Percentiles rank a stretch among this genome's conserved stretches.
These are phyloP conservation scores for Aspergillus sclerotialis DNA, from an alignment of 2,329 filamentous ascomycete species.

Conservation along the genomic window DNA sequence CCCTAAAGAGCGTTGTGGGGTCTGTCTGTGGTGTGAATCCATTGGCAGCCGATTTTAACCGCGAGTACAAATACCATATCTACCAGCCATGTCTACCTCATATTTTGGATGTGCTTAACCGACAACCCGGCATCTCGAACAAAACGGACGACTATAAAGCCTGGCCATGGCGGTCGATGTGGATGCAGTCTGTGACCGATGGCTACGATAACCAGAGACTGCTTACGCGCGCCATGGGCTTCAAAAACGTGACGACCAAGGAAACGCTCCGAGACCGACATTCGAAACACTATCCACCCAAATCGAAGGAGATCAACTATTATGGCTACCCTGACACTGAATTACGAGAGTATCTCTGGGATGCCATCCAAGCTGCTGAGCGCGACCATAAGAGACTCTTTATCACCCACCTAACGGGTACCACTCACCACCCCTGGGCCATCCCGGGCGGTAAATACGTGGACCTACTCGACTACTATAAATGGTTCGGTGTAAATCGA, in stretches of 20 bases:
- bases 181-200: slow-evolving; percentile 24
- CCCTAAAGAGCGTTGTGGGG: slow-evolving; percentile 37
- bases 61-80: slow-evolving; percentile 33
- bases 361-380: slow-evolving; percentile 25
- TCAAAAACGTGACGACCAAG: slow-evolving; percentile 13
- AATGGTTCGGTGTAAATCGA: slow-evolving; percentile 7
- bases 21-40: slow-evolving; percentile 36
- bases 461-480: neutral
- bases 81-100: slow-evolving; percentile 40
- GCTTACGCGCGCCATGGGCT: slow-evolving; percentile 19
- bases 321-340: slow-evolving; percentile 27
- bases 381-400: slow-evolving; percentile 24
- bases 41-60: slow-evolving; percentile 36
- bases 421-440: slow-evolving; percentile 27
- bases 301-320: slow-evolving; percentile 23
- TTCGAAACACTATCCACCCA: slow-evolving; percentile 1
- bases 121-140: slow-evolving; percentile 9
- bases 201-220: slow-evolving; percentile 19
- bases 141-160: slow-evolving; percentile 14
- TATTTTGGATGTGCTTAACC: slow-evolving; percentile 15
- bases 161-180: slow-evolving; percentile 21
- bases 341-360: slow-evolving; percentile 24
- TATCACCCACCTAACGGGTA: slow-evolving; percentile 26
- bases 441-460: neutral
- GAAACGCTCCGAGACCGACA: slow-evolving; percentile 8